Evolutionary conservation across 2,329 filamentous ascomycete species (phyloP).

Genomic region (Cercospora sp.): DNA sequence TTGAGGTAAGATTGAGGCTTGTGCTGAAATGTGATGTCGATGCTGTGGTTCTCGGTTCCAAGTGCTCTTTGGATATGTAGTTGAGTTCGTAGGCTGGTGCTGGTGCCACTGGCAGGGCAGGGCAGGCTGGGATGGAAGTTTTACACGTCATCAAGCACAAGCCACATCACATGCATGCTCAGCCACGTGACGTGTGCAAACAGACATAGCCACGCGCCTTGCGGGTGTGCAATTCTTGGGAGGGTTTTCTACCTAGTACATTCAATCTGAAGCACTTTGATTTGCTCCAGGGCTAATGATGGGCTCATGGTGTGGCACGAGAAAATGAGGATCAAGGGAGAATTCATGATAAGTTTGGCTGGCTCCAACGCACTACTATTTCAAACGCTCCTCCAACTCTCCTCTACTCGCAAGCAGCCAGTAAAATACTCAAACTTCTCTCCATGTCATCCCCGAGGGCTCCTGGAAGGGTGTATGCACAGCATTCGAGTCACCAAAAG

Average conservation of each 20-base stretch:
- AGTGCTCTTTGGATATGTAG: neutral
- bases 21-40: neutral
- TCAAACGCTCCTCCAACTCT: neutral
- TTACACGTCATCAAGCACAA: neutral
- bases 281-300: too few relatives aligned
- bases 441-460: constrained; percentile 34
- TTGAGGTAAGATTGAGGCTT: neutral
- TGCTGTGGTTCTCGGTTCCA: neutral
- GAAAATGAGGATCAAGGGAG: neutral
- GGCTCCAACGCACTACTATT: neutral
- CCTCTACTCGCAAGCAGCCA: neutral
- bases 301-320: too few relatives aligned
- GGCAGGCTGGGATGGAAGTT: neutral
- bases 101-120: neutral
- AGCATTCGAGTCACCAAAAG: constrained; percentile 81
- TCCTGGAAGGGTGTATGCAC: constrained; percentile 54
- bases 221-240: too few relatives aligned
- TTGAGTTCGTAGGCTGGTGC: neutral
- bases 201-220: neutral
- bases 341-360: neutral
- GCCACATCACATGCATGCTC: neutral
- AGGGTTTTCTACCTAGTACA: too few relatives aligned
- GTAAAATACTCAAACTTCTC: constrained; percentile 40
- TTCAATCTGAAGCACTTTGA: too few relatives aligned
- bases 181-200: neutral